A percentile compares a stretch with the other conserved stretches of the same genome.
Conservation (phyloP, 208 protist species). For the Strigomonas culicis region DNA sequence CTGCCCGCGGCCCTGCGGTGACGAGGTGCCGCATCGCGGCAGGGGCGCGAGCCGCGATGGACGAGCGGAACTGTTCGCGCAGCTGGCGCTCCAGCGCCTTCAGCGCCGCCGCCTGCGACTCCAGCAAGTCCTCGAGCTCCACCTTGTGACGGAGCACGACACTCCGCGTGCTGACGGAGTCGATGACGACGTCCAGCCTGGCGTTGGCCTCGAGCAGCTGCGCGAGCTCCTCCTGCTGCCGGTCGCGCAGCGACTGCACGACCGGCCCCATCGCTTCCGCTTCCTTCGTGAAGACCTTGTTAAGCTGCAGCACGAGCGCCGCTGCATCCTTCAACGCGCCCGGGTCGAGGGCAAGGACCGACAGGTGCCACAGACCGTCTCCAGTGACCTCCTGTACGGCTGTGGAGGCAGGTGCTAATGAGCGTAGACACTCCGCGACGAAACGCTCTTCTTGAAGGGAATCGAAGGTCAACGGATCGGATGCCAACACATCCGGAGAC, state of each 20-base stretch:
- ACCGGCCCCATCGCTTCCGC: slow-evolving; percentile 15
- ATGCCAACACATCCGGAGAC: background rate
- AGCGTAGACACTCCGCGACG: background rate
- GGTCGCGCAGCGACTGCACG: slow-evolving; percentile 31
- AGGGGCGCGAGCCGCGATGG: slow-evolving; percentile 50
- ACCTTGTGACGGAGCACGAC: slow-evolving; percentile 61
- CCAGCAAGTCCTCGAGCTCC: slow-evolving; percentile 45
- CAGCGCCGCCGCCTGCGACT: slow-evolving; percentile 18
- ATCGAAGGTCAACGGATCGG: too few relatives aligned
- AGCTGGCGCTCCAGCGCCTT: slow-evolving; percentile 32
- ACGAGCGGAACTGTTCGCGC: slow-evolving; percentile 32
- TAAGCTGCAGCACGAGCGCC: slow-evolving; percentile 60
- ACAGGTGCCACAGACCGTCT: slow-evolving; percentile 61
- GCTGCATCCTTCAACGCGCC: slow-evolving; percentile 42
- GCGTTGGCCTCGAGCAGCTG: slow-evolving; percentile 48
- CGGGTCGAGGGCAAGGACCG: slow-evolving; percentile 50
- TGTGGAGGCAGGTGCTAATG: background rate
- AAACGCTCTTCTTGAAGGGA: too few relatives aligned
- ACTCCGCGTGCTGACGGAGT: slow-evolving; percentile 45
- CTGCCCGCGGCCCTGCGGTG: background rate
- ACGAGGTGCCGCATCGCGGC: slow-evolving; percentile 41
- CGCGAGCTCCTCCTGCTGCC: slow-evolving; percentile 51
- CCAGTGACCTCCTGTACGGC: background rate
- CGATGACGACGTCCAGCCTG: slow-evolving; percentile 51
- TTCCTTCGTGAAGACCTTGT: slow-evolving; percentile 32